Evolutionary conservation across 208 protist species (phyloP).

Genomic region (Blastocrithidia nonstop): DNA sequence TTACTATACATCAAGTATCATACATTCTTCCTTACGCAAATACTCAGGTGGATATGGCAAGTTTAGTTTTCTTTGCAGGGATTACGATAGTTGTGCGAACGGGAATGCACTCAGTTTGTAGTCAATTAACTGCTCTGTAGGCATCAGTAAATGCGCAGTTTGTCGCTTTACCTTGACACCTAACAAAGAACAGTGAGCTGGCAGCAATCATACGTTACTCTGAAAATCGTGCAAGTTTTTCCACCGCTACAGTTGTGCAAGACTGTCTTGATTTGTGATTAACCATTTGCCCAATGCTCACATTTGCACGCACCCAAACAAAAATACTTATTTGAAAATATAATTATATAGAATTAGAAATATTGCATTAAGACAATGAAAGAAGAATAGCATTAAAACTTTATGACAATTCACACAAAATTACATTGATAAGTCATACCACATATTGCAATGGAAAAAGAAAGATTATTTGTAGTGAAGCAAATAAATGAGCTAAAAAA

Average conservation of each 20-base stretch:
- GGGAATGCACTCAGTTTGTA: constrained; percentile 11
- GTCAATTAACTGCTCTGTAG: constrained; percentile 4
- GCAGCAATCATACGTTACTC: constrained; percentile 25
- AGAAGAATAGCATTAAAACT: no score
- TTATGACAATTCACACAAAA: no score
- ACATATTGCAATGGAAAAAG: not conserved
- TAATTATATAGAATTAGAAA: not conserved
- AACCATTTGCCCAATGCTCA: constrained; percentile 18
- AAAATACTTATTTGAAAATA: not conserved
- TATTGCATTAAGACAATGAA: not conserved
- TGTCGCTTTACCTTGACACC: constrained; percentile 6
- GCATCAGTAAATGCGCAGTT: constrained; percentile 10
- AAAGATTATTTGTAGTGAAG: not conserved
- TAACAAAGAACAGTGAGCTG: constrained; percentile 13
- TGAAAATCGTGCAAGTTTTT: constrained; percentile 8
- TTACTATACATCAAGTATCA: no score
- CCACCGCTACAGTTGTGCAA: constrained; percentile 8
- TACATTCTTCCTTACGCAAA: no score
- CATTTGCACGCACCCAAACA: constrained; percentile 5
- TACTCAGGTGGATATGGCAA: no score
- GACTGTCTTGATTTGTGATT: constrained; percentile 10
- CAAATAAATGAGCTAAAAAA: no score
- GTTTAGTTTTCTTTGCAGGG: no score
- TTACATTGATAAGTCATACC: not conserved
- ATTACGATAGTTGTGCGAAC: constrained; percentile 7